These are phyloP conservation scores for Biscutella auriculata DNA, from an alignment of 441 rosid species.

Conservation along the genomic window DNA sequence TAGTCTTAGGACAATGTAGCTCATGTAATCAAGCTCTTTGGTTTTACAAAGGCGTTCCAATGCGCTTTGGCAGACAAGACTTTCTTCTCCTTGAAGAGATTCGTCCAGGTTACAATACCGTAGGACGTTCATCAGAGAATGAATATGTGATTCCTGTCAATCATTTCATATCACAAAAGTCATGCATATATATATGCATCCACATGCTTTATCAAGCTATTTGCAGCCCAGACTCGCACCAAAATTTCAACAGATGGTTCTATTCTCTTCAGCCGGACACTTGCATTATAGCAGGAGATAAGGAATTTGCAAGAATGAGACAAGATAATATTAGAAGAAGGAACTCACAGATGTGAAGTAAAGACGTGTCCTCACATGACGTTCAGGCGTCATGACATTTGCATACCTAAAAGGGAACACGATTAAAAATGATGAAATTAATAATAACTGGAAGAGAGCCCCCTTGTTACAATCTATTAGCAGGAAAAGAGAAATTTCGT, in stretches of 20 bases:
- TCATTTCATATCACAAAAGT: background rate
- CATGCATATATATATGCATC: no score
- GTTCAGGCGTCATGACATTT: conserved; percentile 94
- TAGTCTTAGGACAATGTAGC: conserved; percentile 89
- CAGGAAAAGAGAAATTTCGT: no score
- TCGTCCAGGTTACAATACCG: conserved; percentile 97
- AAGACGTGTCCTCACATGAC: conserved; percentile 96
- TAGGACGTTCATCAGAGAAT: conserved; percentile 95
- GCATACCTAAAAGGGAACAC: conserved; percentile 71
- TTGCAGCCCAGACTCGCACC: no score
- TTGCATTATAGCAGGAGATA: no score
- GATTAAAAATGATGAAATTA: no score
- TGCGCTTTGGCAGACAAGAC: conserved; percentile 70
- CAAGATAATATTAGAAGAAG: no score
- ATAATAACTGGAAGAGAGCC: no score
- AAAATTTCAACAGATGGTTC: no score
- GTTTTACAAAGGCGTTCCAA: conserved; percentile 84
- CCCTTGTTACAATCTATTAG: no score
- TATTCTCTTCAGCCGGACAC: no score
- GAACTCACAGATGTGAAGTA: conserved; percentile 95
- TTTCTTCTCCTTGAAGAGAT: conserved; percentile 89
- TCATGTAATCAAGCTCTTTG: conserved; percentile 99
- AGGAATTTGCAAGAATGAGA: no score
- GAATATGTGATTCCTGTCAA: conserved; percentile 93
- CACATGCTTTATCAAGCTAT: no score